phyloP scores from a whole-genome alignment of 2,329 filamentous ascomycete genomes.

The Colletotrichum ledebouriae region DNA sequence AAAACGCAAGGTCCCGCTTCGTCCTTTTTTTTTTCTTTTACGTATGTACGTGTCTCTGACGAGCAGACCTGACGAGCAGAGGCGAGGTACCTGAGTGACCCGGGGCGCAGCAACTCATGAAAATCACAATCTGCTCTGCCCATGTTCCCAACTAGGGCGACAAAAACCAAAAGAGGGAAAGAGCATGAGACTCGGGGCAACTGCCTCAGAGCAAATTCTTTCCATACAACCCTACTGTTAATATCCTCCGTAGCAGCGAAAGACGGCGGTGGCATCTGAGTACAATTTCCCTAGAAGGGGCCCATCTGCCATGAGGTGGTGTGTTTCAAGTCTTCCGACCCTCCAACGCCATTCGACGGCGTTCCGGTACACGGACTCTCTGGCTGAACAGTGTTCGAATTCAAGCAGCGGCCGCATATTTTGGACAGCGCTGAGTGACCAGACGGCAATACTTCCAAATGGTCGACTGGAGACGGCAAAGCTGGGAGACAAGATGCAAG shows the following conservation, averaged over 20 bases:
- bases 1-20: not conserved
- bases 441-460: conserved; percentile 14
- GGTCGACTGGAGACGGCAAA: not conserved
- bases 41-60: conserved; percentile 28
- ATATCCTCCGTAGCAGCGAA: conserved; percentile 29
- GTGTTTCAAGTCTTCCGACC: conserved; percentile 40
- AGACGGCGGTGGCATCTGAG: conserved; percentile 32
- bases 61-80: too few species aligned
- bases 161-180: conserved; percentile 5
- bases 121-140: conserved; percentile 27
- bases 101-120: conserved; percentile 28
- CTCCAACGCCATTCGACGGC: conserved; percentile 33
- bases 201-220: conserved; percentile 13
- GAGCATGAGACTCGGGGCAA: conserved; percentile 22
- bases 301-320: conserved; percentile 39
- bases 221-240: not conserved
- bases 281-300: conserved; percentile 36
- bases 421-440: conserved; percentile 11
- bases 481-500: too few species aligned
- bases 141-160: conserved; percentile 24
- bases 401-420: conserved; percentile 30
- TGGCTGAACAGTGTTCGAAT: not conserved
- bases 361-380: conserved; percentile 31
- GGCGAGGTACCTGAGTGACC: conserved; percentile 9
- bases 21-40: not conserved